Conservation (phyloP, 345 rosid genomes). For the Hibiscus trionum region DNA sequence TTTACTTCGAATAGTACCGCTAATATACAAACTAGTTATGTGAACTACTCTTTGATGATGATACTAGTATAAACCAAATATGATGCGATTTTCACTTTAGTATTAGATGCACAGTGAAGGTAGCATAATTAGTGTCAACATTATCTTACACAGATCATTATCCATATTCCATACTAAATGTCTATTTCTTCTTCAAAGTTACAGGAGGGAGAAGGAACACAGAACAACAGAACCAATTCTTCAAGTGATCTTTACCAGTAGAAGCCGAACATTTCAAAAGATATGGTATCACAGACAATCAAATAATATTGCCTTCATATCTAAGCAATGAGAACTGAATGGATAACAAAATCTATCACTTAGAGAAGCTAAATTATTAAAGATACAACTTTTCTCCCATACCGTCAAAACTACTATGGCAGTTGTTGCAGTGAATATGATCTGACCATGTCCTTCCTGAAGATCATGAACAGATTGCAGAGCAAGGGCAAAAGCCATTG, state of each 20-base stretch:
- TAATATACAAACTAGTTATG: neutral
- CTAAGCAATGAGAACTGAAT: neutral
- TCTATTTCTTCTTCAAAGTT: neutral
- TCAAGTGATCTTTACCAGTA: neutral
- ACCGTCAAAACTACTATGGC: conserved; percentile 95
- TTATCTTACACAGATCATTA: neutral
- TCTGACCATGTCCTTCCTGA: conserved; percentile 97
- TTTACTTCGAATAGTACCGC: neutral
- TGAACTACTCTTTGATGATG: neutral
- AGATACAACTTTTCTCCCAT: conserved; percentile 11
- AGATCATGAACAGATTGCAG: conserved; percentile 95
- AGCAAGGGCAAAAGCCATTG: conserved; percentile 99
- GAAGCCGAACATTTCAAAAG: neutral
- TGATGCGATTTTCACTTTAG: neutral
- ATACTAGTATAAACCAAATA: neutral
- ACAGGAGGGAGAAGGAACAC: neutral
- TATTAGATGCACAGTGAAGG: neutral
- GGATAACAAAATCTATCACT: neutral
- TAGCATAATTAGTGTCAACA: neutral
- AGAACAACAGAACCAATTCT: neutral
- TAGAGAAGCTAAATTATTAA: neutral
- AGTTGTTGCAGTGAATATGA: conserved; percentile 94
- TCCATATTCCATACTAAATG: neutral
- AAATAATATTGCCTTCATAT: neutral
- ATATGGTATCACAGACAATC: neutral